Base-by-base conservation (phyloP, 2,329 filamentous ascomycete genomes). In the Purpureocillium lavendulum region DNA sequence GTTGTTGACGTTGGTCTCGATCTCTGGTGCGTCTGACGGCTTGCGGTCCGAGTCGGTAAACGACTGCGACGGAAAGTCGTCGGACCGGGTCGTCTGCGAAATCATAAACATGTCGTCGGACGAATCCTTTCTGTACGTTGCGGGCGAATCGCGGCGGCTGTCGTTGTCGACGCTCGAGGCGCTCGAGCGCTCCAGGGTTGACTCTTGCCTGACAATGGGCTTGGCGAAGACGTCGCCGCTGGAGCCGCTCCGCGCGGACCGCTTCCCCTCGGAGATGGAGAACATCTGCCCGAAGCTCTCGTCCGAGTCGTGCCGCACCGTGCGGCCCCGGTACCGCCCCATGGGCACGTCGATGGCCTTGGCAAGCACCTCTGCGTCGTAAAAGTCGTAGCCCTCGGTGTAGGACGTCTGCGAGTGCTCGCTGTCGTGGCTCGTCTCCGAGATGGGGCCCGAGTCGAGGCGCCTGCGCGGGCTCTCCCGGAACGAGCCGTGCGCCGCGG, bases 331-430 rank as follows among this genome's bases (percentile, higher is more conserved):
- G 13, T 60, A 55, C 44, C 53, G 51, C 6, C 66, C 53, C 8
- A 55, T 48, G 8, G 69, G 72, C 36, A 77, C 70, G 43, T 79
- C 72, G 35, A 78, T 71, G 7, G 71, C 72, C 33, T 62, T 62
- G 36, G 61, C 59, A 40, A 72, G 56, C 21, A 65, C 70, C n/a
- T 77, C 75, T 21, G 76, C 61, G 49, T 77, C 78, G 51, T 81
- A 81, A 50, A 82, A 82, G 54, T 82, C 77, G 49, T 82, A 81
- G 1, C 77, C 77, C 46, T 80, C 77, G 2, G 70, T 75, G 50
- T 64, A 71, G 11, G 71, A 73, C n/a, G 60, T 48, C 16, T 71
- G 66, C 6, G 68, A 66, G 30, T 50, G 47, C 33, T 64, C 66
- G 48, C 69, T 75, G 31, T 67, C 66, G 15, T 33, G 16, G 50